Evolutionary conservation across 2,329 filamentous ascomycete species (phyloP).

Genomic region (Penicillium sp.): DNA sequence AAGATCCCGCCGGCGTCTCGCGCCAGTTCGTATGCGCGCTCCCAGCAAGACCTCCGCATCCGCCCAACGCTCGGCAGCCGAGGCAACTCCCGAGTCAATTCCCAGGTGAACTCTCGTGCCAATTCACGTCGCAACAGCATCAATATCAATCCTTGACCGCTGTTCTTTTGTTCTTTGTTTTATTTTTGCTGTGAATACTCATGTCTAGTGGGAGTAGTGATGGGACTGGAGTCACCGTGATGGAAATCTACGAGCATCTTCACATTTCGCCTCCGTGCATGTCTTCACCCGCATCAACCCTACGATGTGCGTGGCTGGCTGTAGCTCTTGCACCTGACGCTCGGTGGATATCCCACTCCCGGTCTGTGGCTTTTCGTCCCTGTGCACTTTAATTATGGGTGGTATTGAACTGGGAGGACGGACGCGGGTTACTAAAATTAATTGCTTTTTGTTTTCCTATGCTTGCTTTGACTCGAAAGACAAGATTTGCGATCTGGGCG

Average conservation of each 20-base stretch:
- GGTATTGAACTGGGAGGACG: neutral
- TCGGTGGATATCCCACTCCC: neutral
- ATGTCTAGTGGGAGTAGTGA: neutral
- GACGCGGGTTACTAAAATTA: neutral
- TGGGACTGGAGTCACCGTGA: neutral
- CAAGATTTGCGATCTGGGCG: conserved; percentile 4
- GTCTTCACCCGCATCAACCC: conserved; percentile 16
- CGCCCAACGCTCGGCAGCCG: conserved; percentile 37
- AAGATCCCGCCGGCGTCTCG: conserved; percentile 35
- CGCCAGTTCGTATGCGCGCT: conserved; percentile 40
- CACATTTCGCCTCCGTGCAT: conserved; percentile 21
- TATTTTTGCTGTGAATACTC: neutral
- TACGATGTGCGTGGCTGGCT: conserved; percentile 21
- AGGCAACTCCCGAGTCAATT: conserved; percentile 32
- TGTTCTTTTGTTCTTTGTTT: neutral
- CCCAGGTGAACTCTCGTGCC: conserved; percentile 31
- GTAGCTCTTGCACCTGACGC: conserved; percentile 6
- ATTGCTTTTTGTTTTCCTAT: conserved; percentile 1
- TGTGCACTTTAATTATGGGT: neutral
- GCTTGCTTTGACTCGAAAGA: conserved; percentile 2
- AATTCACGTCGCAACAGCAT: conserved; percentile 33
- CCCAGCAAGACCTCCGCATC: conserved; percentile 38
- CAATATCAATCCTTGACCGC: neutral
- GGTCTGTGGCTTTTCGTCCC: neutral
- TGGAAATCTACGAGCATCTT: conserved; percentile 11